Conservation (phyloP, 2,329 filamentous ascomycete species). For the Penicillium expansum region DNA sequence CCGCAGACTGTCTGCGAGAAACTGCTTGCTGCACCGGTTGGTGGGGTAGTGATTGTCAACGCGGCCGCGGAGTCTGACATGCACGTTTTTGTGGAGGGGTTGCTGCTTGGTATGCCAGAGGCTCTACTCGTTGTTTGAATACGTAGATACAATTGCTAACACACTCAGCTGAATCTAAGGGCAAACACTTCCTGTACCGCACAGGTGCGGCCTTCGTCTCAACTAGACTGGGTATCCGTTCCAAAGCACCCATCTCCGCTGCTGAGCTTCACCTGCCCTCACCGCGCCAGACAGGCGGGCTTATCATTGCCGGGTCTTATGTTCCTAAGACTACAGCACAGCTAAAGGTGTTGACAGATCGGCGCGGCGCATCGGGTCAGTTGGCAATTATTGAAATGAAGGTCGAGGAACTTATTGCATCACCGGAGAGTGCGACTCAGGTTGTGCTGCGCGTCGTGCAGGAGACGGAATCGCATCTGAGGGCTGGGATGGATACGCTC, state of each 20-base stretch:
- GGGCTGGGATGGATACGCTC: conserved; percentile 52
- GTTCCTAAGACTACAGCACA: conserved; percentile 60
- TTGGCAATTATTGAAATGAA: conserved; percentile 50
- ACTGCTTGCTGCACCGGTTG: conserved; percentile 38
- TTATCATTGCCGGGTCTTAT: conserved; percentile 58
- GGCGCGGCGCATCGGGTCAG: conserved; percentile 35
- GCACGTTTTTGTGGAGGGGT: conserved; percentile 53
- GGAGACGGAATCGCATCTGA: conserved; percentile 43
- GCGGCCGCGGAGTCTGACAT: conserved; percentile 55
- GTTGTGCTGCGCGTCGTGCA: conserved; percentile 27
- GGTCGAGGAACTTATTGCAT: conserved; percentile 49
- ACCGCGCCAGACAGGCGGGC: conserved; percentile 43
- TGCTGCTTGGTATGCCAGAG: conserved; percentile 38
- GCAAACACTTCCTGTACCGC: conserved; percentile 47
- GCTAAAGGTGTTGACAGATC: conserved; percentile 44
- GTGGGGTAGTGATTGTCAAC: conserved; percentile 52
- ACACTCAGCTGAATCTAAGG: conserved; percentile 33
- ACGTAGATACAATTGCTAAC: neutral
- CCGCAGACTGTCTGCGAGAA: conserved; percentile 43
- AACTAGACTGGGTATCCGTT: conserved; percentile 52
- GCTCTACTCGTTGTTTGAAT: neutral
- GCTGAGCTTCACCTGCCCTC: conserved; percentile 42
- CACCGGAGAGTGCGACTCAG: conserved; percentile 25
- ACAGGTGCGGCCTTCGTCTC: conserved; percentile 51
- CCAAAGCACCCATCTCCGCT: conserved; percentile 52